A percentile compares a stretch with the other conserved stretches of the same genome.
These are phyloP conservation scores for Dendrostoma leiphaemia DNA, from an alignment of 2,329 filamentous ascomycete species.

Conservation along the genomic window DNA sequence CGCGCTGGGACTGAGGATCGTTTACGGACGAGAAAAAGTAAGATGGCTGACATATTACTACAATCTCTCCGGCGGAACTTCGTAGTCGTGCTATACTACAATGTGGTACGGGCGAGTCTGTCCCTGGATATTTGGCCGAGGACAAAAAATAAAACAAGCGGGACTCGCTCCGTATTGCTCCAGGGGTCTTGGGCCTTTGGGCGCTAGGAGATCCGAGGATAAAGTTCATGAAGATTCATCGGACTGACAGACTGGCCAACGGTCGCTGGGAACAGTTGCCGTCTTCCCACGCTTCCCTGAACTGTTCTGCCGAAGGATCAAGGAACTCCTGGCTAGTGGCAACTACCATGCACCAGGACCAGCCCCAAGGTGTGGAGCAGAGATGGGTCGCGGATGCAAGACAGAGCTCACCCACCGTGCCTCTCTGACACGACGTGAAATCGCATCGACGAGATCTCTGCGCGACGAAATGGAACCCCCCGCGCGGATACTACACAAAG, in stretches of 20 bases:
- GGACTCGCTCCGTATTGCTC: slow-evolving; percentile 2
- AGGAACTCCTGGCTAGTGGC: slow-evolving; percentile 19
- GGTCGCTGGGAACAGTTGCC: slow-evolving; percentile 12
- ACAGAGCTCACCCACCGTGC: slow-evolving; percentile 5
- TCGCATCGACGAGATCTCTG: not conserved
- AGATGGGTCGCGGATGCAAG: slow-evolving; percentile 15
- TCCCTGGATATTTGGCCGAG: slow-evolving; percentile 18
- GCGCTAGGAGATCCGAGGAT: slow-evolving; percentile 19
- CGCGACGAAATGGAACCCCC: not conserved
- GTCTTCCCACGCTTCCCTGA: slow-evolving; percentile 16
- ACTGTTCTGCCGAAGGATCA: slow-evolving; percentile 19
- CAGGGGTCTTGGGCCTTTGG: slow-evolving; percentile 6
- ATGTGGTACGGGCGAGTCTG: not conserved
- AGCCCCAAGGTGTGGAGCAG: slow-evolving; percentile 14
- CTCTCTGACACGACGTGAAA: slow-evolving; percentile 1
- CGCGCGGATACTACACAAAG: slow-evolving; percentile 3
- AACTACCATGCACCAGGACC: slow-evolving; percentile 14
- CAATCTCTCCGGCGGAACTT: not conserved
- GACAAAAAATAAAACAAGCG: slow-evolving; percentile 9
- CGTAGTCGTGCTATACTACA: not conserved
- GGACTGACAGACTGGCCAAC: too few relatives aligned
- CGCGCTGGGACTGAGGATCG: not conserved
- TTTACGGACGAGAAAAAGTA: not conserved
- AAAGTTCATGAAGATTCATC: slow-evolving; percentile 19
- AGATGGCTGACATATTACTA: slow-evolving; percentile 6